These are phyloP conservation scores for Mallotus repandus DNA, from an alignment of 441 rosid genomes.

Conservation along the genomic window DNA sequence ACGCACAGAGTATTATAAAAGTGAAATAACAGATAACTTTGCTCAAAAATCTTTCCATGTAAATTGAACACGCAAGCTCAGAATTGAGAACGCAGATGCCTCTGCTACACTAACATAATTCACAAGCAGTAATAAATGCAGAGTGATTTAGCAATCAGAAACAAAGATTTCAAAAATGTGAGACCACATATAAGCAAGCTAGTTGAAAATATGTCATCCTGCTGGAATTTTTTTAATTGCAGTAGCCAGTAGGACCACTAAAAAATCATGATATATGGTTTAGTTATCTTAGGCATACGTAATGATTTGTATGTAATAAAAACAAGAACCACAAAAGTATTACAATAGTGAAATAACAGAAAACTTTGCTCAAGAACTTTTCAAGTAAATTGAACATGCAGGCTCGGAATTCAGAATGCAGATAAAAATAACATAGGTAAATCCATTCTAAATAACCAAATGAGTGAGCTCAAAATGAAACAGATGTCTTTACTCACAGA, in stretches of 20 bases:
- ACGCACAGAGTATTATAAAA: neutral
- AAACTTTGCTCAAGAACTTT: neutral
- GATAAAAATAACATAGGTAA: neutral
- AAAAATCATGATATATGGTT: neutral
- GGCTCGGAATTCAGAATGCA: neutral
- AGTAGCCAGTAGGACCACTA: neutral
- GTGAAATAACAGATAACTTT: neutral
- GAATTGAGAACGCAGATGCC: neutral
- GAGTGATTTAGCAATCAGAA: neutral
- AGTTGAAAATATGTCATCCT: neutral
- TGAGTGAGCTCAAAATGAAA: conserved; percentile 13
- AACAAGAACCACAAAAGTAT: neutral
- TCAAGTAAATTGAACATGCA: neutral
- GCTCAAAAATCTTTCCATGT: neutral
- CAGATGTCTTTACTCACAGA: conserved; percentile 58
- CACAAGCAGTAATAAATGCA: neutral
- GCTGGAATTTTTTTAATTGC: neutral
- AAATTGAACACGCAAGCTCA: neutral
- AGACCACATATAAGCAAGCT: neutral
- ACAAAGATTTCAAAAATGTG: neutral
- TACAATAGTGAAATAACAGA: neutral
- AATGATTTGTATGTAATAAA: neutral
- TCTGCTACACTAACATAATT: conserved; percentile 9
- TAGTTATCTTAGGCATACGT: neutral
- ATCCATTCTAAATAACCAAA: conserved; percentile 2